Evolutionary conservation across 129 eudicot genomes (phyloP), one percentile per base, ranked within the genome.

Genomic region (Flaveria trinervia): DNA sequence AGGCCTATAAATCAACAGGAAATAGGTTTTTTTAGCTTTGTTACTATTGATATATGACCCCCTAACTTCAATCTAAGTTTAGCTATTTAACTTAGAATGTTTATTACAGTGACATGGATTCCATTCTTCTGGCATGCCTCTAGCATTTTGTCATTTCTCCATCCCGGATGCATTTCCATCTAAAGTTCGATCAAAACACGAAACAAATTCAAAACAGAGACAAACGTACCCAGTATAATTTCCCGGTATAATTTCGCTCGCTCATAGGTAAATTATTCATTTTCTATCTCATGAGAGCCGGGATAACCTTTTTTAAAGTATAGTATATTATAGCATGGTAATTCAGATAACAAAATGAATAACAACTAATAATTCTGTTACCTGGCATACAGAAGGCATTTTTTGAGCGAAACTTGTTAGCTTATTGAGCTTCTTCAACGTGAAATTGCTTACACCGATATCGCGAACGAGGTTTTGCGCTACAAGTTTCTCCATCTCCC

Each of bases 151-250:
- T 90, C 93, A 56, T 84, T 90, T 74, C 91, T 75, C 96, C 96
- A 90, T 36, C 93, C 91, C 1, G 93, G 91, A 72, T 88, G 96
- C 96, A 90, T 88, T 77, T 90, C 96, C 93, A 88, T 88, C 96
- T 90, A 54, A 65, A 79, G 16, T 56, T 43, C n/a, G 1, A 17
- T 44, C 70, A 65, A 52, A 71, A 8, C 9, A 13, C 5, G 10
- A 13, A 8, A 30, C 33, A 65, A 15, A 1, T 23, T 1, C 0
- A 22, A 7, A 20, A 30, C 36, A 30, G 1, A 75, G 13, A 78
- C 2, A n/a, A 18, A 48, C 5, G 4, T 43, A 20, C 41, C 41
- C 7, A 36, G 41, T 36, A 36, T 36, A 36, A 36, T 36, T 36
- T 36, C 4, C 41, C 7, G 5, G 41, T 36, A 36, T 36, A 36